Evolutionary conservation across 2,329 filamentous ascomycete genomes (phyloP).

Genomic region (Neonectria faginata): DNA sequence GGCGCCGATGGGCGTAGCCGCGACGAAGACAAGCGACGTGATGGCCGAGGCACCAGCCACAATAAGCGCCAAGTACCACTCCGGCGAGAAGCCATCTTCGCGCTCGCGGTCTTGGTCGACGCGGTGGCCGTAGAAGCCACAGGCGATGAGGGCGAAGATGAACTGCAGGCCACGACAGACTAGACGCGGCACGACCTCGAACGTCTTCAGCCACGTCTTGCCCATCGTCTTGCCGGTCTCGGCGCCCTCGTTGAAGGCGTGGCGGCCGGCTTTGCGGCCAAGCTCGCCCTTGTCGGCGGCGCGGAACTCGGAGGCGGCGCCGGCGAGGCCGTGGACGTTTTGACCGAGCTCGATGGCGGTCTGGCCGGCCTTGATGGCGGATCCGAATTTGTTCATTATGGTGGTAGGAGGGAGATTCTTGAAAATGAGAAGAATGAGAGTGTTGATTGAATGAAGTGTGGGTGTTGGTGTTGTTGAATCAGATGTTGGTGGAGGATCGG

Average conservation of each 20-base stretch:
- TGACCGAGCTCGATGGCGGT: conserved; percentile 50
- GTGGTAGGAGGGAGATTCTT: background rate
- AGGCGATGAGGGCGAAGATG: conserved; percentile 74
- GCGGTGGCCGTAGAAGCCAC: conserved; percentile 75
- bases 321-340: conserved; percentile 45
- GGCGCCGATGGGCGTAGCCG: conserved; percentile 51
- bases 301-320: conserved; percentile 47
- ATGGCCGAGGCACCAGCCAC: conserved; percentile 66
- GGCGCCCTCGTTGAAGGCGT: conserved; percentile 51
- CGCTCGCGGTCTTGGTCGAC: conserved; percentile 55
- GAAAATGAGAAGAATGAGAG: background rate
- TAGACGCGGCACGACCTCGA: conserved; percentile 61
- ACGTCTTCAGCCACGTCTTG: conserved; percentile 59
- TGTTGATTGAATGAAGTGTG: background rate
- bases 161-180: conserved; percentile 75
- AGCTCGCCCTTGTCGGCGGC: conserved; percentile 50
- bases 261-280: conserved; percentile 49
- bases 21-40: conserved; percentile 60
- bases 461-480: background rate
- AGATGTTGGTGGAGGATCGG: background rate
- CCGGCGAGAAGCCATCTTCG: conserved; percentile 58
- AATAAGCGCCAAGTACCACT: conserved; percentile 74
- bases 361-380: conserved; percentile 50
- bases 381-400: conserved; percentile 48
- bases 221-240: conserved; percentile 56